These are phyloP conservation scores for Microbotryomycetes sp. DNA, from an alignment of 1,284 basidiomycete species.

Conservation along the genomic window DNA sequence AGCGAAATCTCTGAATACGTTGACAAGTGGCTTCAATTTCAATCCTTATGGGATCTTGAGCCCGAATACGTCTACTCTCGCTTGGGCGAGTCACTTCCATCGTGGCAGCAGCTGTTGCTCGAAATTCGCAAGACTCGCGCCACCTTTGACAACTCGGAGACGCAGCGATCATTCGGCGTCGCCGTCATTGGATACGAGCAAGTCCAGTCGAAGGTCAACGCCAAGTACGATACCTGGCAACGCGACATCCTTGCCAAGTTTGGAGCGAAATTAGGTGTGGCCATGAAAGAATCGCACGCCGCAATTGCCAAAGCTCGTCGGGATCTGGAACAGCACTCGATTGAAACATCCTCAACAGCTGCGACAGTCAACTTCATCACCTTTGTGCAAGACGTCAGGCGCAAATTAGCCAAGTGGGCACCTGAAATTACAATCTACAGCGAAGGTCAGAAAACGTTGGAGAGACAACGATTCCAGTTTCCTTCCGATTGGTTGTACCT, in stretches of 20 bases:
- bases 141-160: conserved; percentile 94
- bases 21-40: conserved; percentile 96
- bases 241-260: conserved; percentile 86
- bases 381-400: conserved; percentile 96
- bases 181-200: conserved; percentile 96
- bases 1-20: conserved; percentile 83
- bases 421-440: conserved; percentile 92
- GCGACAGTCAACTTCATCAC: conserved; percentile 98
- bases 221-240: conserved; percentile 98
- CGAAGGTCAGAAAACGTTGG: conserved; percentile 90
- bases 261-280: conserved; percentile 81
- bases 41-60: conserved; percentile 97
- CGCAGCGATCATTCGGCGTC: conserved; percentile 82
- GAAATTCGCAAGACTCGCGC: conserved; percentile 94
- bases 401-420: conserved; percentile 93
- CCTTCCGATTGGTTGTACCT: conserved; percentile 96
- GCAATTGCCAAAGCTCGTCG: conserved; percentile 85
- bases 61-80: conserved; percentile 92
- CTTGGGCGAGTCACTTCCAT: conserved; percentile 81
- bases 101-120: conserved; percentile 88
- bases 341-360: conserved; percentile 66
- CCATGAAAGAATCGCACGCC: conserved; percentile 95
- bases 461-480: conserved; percentile 94
- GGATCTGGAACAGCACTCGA: conserved; percentile 85
- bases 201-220: conserved; percentile 92